Base-by-base conservation (phyloP, 2,329 filamentous ascomycete genomes). In the Tolypocladium paradoxum region DNA sequence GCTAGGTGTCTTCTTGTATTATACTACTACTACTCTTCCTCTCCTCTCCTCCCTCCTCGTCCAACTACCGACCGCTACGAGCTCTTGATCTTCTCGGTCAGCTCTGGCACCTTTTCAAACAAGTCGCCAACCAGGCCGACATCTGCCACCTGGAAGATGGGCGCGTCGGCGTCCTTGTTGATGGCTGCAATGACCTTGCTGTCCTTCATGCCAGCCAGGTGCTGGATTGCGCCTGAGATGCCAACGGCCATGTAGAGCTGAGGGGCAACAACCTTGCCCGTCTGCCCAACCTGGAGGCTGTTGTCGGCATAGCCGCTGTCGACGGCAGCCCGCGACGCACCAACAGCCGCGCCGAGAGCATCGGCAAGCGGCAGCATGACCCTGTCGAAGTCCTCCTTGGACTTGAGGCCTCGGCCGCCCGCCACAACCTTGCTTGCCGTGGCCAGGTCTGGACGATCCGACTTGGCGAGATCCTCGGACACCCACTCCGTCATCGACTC, bases 161-260 rank as follows among this genome's bases (percentile, higher is more conserved):
- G 93, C 54, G 93, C 93, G 71, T 99, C 93, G 5, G 84, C 77
- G 66, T 99, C 93, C 76, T 99, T 99, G 79, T 99, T 99, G 67
- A 99, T 97, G 16, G 90, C 90, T 24, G 92, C 93, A 74, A 99
- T 99, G 55, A 99, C 93, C 77, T 99, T 99, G 77, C 90, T 96
- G 68, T 99, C 93, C 81, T 99, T 99, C 93, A 99, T 99, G 67
- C 93, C 93, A 34, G 93, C 93, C 72, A 99, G 73, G 77, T 99
- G 93, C 74, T 99, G 93, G 62, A 99, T 99, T 24, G 93, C 93
- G 52, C 93, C 93, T 9, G 90, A 96, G 62, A 99, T 97, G 65
- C 93, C 93, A 14, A 92, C 91, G 52, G 90, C 95, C 61, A 99
- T 79, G 69, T 99, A 99, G 56, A 99, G 76, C 71, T 99, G 86